Evolutionary conservation across 176 grass and related monocot genomes (phyloP).

Genomic region (Rhynchospora tenuis): DNA sequence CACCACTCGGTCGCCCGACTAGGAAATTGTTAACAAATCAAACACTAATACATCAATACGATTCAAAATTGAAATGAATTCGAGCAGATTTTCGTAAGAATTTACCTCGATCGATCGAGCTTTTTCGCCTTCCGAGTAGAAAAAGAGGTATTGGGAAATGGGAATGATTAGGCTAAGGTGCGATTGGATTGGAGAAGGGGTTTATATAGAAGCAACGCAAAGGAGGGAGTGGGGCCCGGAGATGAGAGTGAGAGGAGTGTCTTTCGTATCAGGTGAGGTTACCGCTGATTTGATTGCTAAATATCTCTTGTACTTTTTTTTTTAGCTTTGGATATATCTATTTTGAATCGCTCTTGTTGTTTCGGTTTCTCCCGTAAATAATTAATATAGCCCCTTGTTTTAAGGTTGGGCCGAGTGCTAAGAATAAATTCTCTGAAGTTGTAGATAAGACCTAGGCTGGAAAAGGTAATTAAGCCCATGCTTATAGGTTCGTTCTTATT

Average conservation of each 20-base stretch:
- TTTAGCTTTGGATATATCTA: not conserved
- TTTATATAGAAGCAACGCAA: not conserved
- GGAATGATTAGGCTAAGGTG: slow-evolving; percentile 9
- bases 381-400: not conserved
- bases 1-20: not conserved
- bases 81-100: not conserved
- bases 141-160: not conserved
- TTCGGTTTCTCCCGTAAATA: not conserved
- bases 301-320: not conserved
- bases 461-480: not conserved
- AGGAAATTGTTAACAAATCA: not conserved
- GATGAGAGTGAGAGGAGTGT: not conserved
- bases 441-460: not conserved
- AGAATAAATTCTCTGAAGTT: not conserved
- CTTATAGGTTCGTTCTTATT: not conserved
- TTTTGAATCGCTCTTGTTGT: not conserved
- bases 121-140: not conserved
- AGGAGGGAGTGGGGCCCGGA: not conserved
- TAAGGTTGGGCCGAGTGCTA: not conserved
- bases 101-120: not conserved
- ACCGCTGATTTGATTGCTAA: not conserved
- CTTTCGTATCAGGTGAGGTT: not conserved
- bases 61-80: not conserved
- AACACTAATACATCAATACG: not conserved
- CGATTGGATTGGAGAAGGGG: not conserved